Evolutionary conservation across 2,329 filamentous ascomycete genomes (phyloP).

Genomic region (Exophiala lecanii-corni): DNA sequence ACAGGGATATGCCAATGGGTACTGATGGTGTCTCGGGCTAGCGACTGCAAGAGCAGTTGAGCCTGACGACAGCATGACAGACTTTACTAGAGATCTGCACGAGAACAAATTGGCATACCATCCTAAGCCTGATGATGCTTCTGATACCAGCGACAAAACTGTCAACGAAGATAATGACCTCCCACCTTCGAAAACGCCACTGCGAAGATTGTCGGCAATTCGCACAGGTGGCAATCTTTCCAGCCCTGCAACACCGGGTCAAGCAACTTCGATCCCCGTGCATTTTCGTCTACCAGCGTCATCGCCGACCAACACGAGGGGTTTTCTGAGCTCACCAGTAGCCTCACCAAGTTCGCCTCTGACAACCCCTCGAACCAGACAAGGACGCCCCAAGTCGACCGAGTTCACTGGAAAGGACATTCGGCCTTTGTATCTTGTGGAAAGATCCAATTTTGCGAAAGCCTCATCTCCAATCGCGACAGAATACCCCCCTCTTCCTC

Average conservation of each 20-base stretch:
- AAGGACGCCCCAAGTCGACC: constrained; percentile 45
- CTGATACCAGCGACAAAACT: too few relatives aligned
- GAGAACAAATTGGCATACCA: too few relatives aligned
- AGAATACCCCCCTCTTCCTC: constrained; percentile 47
- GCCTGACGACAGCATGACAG: too few relatives aligned
- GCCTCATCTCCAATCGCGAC: constrained; percentile 36
- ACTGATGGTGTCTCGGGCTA: constrained; percentile 44
- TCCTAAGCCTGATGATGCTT: too few relatives aligned
- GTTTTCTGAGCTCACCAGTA: constrained; percentile 32
- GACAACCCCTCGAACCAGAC: constrained; percentile 34
- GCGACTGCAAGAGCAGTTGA: constrained; percentile 22
- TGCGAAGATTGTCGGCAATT: constrained; percentile 19
- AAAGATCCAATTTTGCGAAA: constrained; percentile 51
- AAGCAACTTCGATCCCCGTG: constrained; percentile 54
- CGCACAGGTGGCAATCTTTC: constrained; percentile 17
- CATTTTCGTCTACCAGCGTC: constrained; percentile 45
- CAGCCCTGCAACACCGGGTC: constrained; percentile 33
- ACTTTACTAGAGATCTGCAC: too few relatives aligned
- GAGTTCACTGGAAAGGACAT: constrained; percentile 62
- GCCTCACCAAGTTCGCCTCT: constrained; percentile 40
- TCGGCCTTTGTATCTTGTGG: constrained; percentile 76
- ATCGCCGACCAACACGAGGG: constrained; percentile 34
- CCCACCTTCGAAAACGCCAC: constrained; percentile 2
- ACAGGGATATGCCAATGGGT: constrained; percentile 31
- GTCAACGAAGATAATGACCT: neutral